phyloP scores from a whole-genome alignment of 768 basidiomycete species.

The Boletus rubropictus region DNA sequence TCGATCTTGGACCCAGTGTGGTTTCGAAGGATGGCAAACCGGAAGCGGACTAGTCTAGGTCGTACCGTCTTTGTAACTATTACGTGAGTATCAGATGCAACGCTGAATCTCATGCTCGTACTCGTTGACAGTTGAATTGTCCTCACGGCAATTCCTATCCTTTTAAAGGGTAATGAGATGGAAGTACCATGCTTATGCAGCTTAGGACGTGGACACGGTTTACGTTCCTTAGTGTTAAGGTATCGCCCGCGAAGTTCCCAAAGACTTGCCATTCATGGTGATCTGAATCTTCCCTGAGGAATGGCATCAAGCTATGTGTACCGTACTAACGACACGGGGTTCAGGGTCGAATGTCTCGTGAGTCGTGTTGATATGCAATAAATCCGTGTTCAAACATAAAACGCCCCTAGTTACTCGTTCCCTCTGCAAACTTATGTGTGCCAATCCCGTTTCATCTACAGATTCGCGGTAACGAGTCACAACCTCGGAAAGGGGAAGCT shows the following conservation, averaged over 20 bases:
- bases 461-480: conserved; percentile 37
- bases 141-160: no score
- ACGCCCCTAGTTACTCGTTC: conserved; percentile 47
- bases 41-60: conserved; percentile 17
- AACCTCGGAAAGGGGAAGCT: conserved; percentile 47
- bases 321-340: conserved; percentile 35
- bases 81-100: background rate
- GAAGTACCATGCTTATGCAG: no score
- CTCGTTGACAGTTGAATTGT: conserved; percentile 39
- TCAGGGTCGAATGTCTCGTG: conserved; percentile 44
- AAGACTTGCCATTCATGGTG: conserved; percentile 45
- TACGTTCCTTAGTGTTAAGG: conserved; percentile 34
- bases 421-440: conserved; percentile 50
- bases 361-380: conserved; percentile 16
- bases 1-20: conserved; percentile 70
- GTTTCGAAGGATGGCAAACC: conserved; percentile 50
- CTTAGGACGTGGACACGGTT: conserved; percentile 16
- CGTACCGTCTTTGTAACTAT: background rate
- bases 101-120: conserved; percentile 30
- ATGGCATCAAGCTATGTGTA: conserved; percentile 49
- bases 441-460: conserved; percentile 65
- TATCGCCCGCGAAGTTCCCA: conserved; percentile 46
- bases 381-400: background rate
- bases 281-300: conserved; percentile 62
- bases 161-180: no score